Conservation (phyloP, 2,329 filamentous ascomycete genomes). For the Escovopsis sp. region DNA sequence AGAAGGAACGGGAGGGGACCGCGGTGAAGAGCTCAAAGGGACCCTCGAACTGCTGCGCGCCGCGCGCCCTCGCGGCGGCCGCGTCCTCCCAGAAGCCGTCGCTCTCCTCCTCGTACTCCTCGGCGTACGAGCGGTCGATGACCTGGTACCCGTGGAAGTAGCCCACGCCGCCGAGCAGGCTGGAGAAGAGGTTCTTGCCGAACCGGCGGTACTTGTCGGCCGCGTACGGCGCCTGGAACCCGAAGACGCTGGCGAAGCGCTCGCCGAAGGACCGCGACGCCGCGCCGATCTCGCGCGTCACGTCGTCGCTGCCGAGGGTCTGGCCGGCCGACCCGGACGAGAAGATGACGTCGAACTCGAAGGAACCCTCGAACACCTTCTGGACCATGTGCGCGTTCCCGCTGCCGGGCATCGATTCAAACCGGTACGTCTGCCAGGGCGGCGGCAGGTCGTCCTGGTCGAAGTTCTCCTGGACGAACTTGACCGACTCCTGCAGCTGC, state of each 20-base stretch:
- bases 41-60: slow-evolving; percentile 56
- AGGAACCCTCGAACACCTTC: slow-evolving; percentile 78
- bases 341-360: slow-evolving; percentile 88
- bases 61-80: slow-evolving; percentile 58
- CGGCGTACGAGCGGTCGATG: slow-evolving; percentile 80
- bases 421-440: slow-evolving; percentile 71
- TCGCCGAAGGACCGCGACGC: slow-evolving; percentile 56
- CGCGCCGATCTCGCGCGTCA: slow-evolving; percentile 55
- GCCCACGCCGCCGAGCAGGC: slow-evolving; percentile 83
- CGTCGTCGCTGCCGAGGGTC: slow-evolving; percentile 37
- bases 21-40: slow-evolving; percentile 83
- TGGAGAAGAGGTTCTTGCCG: slow-evolving; percentile 83
- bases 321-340: slow-evolving; percentile 57
- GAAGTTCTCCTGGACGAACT: slow-evolving; percentile 33
- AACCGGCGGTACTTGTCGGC: slow-evolving; percentile 62
- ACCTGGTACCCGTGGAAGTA: slow-evolving; percentile 86
- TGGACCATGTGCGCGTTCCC: slow-evolving; percentile 84
- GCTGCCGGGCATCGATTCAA: slow-evolving; percentile 49
- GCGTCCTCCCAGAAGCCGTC: slow-evolving; percentile 94
- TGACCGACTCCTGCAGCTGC: slow-evolving; percentile 36
- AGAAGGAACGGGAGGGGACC: slow-evolving; percentile 87
- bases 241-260: slow-evolving; percentile 52
- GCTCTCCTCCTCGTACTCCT: slow-evolving; percentile 87
- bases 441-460: slow-evolving; percentile 57
- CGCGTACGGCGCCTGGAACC: slow-evolving; percentile 62